Conservation (phyloP, 805 yeast species). For the Lipomyces anomalus region DNA sequence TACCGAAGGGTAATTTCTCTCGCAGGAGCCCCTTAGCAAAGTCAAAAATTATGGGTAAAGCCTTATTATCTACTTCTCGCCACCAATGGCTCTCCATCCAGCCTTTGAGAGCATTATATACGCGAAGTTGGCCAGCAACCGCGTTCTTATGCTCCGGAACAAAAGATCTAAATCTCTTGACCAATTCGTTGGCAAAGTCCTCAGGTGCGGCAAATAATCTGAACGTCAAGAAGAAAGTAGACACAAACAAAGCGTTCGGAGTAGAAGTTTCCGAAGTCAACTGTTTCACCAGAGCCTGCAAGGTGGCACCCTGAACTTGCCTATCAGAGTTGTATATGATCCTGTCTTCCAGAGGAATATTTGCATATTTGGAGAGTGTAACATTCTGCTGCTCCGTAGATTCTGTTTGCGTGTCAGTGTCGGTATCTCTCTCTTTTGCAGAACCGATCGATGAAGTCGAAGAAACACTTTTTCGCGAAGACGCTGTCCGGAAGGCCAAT, state of each 20-base stretch:
- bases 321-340: slow-evolving; percentile 58
- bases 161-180: slow-evolving; percentile 51
- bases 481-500: not conserved
- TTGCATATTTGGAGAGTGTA: not conserved
- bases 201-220: slow-evolving; percentile 64
- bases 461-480: not conserved
- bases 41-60: slow-evolving; percentile 18
- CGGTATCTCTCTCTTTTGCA: not conserved
- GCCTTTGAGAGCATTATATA: slow-evolving; percentile 61
- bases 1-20: slow-evolving; percentile 11
- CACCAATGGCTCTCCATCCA: slow-evolving; percentile 92
- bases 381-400: not conserved
- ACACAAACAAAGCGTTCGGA: slow-evolving; percentile 54
- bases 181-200: slow-evolving; percentile 53
- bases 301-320: slow-evolving; percentile 74
- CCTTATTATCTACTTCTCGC: slow-evolving; percentile 19
- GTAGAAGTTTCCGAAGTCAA: slow-evolving; percentile 63
- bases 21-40: slow-evolving; percentile 18
- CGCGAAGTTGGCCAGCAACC: slow-evolving; percentile 27
- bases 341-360: slow-evolving; percentile 16
- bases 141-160: slow-evolving; percentile 18
- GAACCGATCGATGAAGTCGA: not conserved
- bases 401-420: not conserved
- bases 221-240: slow-evolving; percentile 69
- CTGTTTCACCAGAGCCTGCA: slow-evolving; percentile 70